Evolutionary conservation across 768 basidiomycete genomes (phyloP), one percentile per base, ranked within the genome.

Genomic region (Serpula lacrymans): DNA sequence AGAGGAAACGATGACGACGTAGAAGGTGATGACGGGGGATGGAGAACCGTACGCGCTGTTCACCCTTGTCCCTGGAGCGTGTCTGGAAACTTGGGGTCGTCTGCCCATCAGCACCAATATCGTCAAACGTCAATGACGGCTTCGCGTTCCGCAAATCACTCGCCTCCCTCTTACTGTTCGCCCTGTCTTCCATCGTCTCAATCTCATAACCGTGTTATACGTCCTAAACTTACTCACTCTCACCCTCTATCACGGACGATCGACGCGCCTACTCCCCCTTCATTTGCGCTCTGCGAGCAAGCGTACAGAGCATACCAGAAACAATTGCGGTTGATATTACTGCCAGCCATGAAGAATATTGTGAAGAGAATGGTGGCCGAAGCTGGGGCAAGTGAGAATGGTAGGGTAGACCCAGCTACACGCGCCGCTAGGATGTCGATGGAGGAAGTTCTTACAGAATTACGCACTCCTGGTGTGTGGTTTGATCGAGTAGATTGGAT

Each of bases 401-500:
- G 48, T 2, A 37, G 27, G 41, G 38, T 10, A 54, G 77, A 87
- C 51, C 82, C 86, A 3, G 78, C 75, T 1, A 60, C 78, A 5
- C 65, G 69, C 16, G 78, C 76, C 6, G 59, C 71, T 7, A 65
- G 65, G 51, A 80, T 88, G 81, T 53, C 59, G 0, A 27, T 77
- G 0, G 83, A 84, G 46, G 83, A 84, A 4, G 78, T 89, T 0
- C 51, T 82, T 21, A 57, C 51, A 27, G 70, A 74, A 34, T 45
- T 89, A 42, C 65, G 79, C 28, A 74, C 80, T 25, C 69, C 67
- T 20, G 76, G 73, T 0, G 64, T 80, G 2, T 88, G 86, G 86
- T 82, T 77, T 42, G 80, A 86, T 38, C 84, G 84, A 0, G 68
- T 83, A 3, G 82, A 87, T 53, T 86, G 84, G 82, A 52, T 75